A percentile compares a stretch with the other conserved stretches of the same genome.
Evolutionary conservation across 495 filamentous ascomycete species (phyloP).

Genomic region (Daldinia grandis): DNA sequence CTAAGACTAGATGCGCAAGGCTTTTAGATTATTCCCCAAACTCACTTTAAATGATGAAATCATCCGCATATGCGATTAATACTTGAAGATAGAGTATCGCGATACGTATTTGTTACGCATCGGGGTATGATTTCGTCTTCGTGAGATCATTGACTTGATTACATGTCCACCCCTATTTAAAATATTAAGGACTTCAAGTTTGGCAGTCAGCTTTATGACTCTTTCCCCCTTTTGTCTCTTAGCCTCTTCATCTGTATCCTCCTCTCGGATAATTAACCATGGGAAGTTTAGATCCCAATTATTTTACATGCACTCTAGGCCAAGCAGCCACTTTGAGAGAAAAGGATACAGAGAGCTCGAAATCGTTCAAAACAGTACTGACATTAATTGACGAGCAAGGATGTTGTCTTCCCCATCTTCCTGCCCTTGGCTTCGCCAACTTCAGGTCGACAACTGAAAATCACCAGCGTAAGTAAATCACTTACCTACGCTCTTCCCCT

Average conservation of each 20-base stretch:
- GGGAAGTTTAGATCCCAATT: constrained; percentile 40
- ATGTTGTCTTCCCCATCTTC: constrained; percentile 33
- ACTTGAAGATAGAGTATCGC: no score
- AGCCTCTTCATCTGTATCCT: not conserved
- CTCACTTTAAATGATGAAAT: no score
- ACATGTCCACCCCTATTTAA: not conserved
- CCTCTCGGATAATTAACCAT: constrained; percentile 11
- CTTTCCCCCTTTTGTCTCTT: not conserved
- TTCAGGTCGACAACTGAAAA: not conserved
- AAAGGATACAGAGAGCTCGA: constrained; percentile 40
- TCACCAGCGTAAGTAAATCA: constrained; percentile 2
- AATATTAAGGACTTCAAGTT: no score
- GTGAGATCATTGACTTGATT: not conserved
- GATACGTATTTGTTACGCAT: not conserved
- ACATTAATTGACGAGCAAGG: constrained; percentile 58
- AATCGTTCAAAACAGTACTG: constrained; percentile 53
- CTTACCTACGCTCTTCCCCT: not conserved
- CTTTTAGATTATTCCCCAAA: no score
- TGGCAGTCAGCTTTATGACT: no score
- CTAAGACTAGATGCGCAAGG: no score
- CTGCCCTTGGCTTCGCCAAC: constrained; percentile 58
- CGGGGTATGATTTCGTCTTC: not conserved
- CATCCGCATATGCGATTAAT: no score
- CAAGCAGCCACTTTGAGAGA: constrained; percentile 47
- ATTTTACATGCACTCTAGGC: constrained; percentile 63